Conservation (phyloP, 192 early-diverging fungal species). For the Coemansia sp. region DNA sequence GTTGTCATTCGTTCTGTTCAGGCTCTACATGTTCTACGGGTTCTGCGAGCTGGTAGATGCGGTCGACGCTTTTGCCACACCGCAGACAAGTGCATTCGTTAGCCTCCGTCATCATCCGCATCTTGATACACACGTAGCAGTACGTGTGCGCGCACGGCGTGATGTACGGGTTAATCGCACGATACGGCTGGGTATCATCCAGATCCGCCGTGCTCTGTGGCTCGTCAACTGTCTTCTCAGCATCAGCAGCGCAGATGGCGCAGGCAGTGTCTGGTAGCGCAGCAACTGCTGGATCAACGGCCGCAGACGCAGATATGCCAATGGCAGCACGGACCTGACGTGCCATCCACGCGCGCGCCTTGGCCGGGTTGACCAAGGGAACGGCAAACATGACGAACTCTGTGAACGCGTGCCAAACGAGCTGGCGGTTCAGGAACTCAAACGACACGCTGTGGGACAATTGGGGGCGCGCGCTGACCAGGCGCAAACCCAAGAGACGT, state of each 20-base stretch:
- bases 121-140: conserved; percentile 91
- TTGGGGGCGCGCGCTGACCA: conserved; percentile 78
- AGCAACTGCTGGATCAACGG: conserved; percentile 30
- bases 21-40: neutral
- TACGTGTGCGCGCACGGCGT: conserved; percentile 83
- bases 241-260: conserved; percentile 64
- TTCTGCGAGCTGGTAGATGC: conserved; percentile 46
- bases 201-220: neutral
- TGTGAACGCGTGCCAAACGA: conserved; percentile 92
- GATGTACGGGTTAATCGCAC: conserved; percentile 66
- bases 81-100: conserved; percentile 74
- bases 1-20: neutral
- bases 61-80: conserved; percentile 67
- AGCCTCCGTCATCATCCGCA: conserved; percentile 69
- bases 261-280: conserved; percentile 69
- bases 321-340: conserved; percentile 29
- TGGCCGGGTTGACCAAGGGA: conserved; percentile 69
- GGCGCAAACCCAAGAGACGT: conserved; percentile 75
- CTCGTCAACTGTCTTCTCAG: neutral
- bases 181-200: conserved; percentile 21
- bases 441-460: conserved; percentile 78
- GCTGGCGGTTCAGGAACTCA: conserved; percentile 91
- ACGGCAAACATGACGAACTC: conserved; percentile 87
- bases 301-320: conserved; percentile 54
- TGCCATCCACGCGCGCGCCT: conserved; percentile 37